Base-by-base conservation (phyloP, 225 moss, liverwort and hornwort species). In the Sphagnum tenellum region DNA sequence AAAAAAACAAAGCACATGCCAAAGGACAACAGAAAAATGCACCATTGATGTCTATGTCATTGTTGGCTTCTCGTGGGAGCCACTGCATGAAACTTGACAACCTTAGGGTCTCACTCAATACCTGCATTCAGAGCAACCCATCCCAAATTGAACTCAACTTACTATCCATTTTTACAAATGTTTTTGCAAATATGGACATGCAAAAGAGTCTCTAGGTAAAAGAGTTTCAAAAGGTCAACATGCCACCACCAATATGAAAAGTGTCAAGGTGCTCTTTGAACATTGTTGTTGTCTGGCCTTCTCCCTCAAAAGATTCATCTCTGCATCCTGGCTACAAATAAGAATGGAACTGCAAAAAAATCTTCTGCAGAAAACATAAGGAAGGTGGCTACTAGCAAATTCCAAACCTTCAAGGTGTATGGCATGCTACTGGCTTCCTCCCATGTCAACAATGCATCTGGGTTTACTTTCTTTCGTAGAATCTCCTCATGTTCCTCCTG, bases 351-450 rank as follows among this genome's bases (percentile, higher is more conserved):
- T 29, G 29, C 29, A 29, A 29, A 29, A 29, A 29, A 29, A 29
- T 29, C 29, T 29, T 29, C 29, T 29, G 1, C 29, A 29, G 0
- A 29, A 29, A 29, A 29, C 29, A 29, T 29, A 29, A 29, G 29
- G 29, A 29, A 29, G 29, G 29, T 29, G 29, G 29, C 29, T 29
- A 29, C 29, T 29, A 29, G 29, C 29, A 61, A 3, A 53, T 5
- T 50, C 8, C 67, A 58, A 7, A 73, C 73, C 73, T 60, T 60
- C 11, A 52, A 53, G 46, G 67, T 48, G 11, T 67, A 9, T n/a
- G 61, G 53, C 73, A 73, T 73, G 68, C 56, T 73, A 48, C 67
- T 73, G 7, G 62, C 14, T 48, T 68, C 66, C 52, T 62, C 73
- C 67, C 67, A 73, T 12, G 55, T 73, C 73, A 73, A 49, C 5